These are phyloP conservation scores for Antarctomyces pellizariae DNA, from an alignment of 495 filamentous ascomycete species.

Conservation along the genomic window DNA sequence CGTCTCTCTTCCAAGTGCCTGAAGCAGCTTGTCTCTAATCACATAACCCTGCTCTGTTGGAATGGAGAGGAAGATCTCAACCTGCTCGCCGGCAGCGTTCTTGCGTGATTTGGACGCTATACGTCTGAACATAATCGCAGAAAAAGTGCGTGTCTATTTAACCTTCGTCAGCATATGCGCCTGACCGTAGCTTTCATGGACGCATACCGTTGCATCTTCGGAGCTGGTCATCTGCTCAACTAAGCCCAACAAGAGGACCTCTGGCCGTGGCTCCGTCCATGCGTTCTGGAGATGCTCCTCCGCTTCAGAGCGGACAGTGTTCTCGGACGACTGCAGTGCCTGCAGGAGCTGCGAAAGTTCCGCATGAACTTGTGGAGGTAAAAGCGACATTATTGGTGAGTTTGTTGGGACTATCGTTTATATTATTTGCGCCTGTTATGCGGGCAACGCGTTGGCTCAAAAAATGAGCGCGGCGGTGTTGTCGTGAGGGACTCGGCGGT, in stretches of 20 bases:
- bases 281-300: conserved; percentile 76
- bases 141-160: conserved; percentile 57
- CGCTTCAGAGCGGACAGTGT: conserved; percentile 55
- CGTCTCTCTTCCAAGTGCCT: conserved; percentile 46
- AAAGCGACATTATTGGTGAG: conserved; percentile 56
- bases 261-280: conserved; percentile 63
- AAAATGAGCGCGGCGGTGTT: too few species aligned
- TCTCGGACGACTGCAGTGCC: conserved; percentile 77
- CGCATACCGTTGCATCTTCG: conserved; percentile 41
- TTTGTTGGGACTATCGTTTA: conserved; percentile 7
- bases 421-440: too few species aligned
- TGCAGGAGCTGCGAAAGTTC: conserved; percentile 69
- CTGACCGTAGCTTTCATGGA: background rate
- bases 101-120: conserved; percentile 77
- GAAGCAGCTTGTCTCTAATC: conserved; percentile 63
- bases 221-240: conserved; percentile 70
- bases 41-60: conserved; percentile 40
- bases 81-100: conserved; percentile 38
- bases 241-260: conserved; percentile 76
- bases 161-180: background rate
- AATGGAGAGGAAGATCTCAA: conserved; percentile 66
- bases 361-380: conserved; percentile 57
- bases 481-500: too few species aligned
- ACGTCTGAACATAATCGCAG: conserved; percentile 83
- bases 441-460: too few species aligned